These are phyloP conservation scores for Blastobotrys proliferans DNA, from an alignment of 1,139 yeast genomes.

Conservation along the genomic window DNA sequence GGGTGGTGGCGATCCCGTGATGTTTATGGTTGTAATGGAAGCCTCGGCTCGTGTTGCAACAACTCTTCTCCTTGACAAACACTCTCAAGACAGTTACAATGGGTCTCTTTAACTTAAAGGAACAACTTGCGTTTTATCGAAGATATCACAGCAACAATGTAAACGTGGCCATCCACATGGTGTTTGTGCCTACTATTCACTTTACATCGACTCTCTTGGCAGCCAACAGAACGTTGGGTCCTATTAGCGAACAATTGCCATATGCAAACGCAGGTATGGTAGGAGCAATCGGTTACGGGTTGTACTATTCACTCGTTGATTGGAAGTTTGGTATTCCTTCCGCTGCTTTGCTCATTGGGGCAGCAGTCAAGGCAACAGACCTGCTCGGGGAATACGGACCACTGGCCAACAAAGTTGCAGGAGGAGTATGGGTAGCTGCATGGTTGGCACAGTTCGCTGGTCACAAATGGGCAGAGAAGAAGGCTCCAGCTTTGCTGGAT, in stretches of 20 bases:
- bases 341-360: constrained; percentile 35
- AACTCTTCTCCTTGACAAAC: not conserved
- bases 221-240: constrained; percentile 30
- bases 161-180: constrained; percentile 73
- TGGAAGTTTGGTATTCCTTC: constrained; percentile 42
- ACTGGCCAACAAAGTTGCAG: constrained; percentile 27
- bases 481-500: constrained; percentile 86
- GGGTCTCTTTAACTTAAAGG: constrained; percentile 48
- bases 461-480: constrained; percentile 73
- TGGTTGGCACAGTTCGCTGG: constrained; percentile 93
- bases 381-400: constrained; percentile 19
- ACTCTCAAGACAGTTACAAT: constrained; percentile 16
- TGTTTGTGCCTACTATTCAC: constrained; percentile 76
- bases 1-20: not conserved
- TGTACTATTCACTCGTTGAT: constrained; percentile 44
- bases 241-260: constrained; percentile 29
- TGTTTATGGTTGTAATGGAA: not conserved
- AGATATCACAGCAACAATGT: constrained; percentile 61
- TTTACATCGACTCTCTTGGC: constrained; percentile 48
- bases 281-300: constrained; percentile 40
- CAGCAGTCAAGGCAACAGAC: constrained; percentile 26
- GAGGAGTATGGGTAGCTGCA: constrained; percentile 45
- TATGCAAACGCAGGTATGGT: constrained; percentile 41
- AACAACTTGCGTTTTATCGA: constrained; percentile 77
- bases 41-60: not conserved